A percentile compares a stretch with the other conserved stretches of the same genome.
phyloP scores from a whole-genome alignment of 2,329 filamentous ascomycete species.

The Phyllosticta citribraziliensis region DNA sequence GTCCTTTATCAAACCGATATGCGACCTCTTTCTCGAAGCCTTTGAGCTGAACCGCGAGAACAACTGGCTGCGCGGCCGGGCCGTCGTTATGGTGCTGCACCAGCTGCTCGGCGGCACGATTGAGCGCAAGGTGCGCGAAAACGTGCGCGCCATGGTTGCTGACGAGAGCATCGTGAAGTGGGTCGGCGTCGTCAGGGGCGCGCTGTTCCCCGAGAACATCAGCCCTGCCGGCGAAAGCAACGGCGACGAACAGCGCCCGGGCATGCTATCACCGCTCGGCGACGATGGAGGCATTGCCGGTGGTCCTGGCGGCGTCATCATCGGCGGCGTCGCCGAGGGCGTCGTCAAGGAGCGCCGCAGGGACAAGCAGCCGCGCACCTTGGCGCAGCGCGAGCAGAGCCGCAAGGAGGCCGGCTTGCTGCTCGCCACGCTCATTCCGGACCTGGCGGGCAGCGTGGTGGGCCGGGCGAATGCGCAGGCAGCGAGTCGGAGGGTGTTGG shows the following conservation, averaged over 20 bases:
- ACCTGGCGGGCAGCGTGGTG: conserved; percentile 86
- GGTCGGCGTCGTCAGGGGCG: conserved; percentile 60
- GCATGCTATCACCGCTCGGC: not conserved
- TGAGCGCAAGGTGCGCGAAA: conserved; percentile 87
- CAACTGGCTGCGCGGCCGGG: conserved; percentile 92
- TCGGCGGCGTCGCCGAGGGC: conserved; percentile 11
- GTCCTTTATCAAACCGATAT: conserved; percentile 88
- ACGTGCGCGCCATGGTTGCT: conserved; percentile 60
- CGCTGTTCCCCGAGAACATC: conserved; percentile 59
- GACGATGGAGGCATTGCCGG: not conserved
- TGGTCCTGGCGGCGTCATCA: not conserved
- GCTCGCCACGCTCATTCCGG: conserved; percentile 80
- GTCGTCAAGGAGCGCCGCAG: not conserved
- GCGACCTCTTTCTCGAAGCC: conserved; percentile 90
- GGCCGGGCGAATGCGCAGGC: conserved; percentile 84
- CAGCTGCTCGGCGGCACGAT: conserved; percentile 93
- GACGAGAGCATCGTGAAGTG: conserved; percentile 74
- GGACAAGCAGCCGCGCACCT: conserved; percentile 43
- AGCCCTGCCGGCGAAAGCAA: conserved; percentile 36
- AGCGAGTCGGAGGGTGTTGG: conserved; percentile 80
- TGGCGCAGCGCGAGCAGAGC: conserved; percentile 66
- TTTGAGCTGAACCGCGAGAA: conserved; percentile 93
- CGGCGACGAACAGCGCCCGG: not conserved
- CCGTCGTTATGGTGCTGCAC: conserved; percentile 91
- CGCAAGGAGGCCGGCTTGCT: conserved; percentile 81